A percentile compares a stretch with the other conserved stretches of the same genome.
These are phyloP conservation scores for Debaryomyces udenii DNA, from an alignment of 1,139 yeast genomes.

Conservation along the genomic window DNA sequence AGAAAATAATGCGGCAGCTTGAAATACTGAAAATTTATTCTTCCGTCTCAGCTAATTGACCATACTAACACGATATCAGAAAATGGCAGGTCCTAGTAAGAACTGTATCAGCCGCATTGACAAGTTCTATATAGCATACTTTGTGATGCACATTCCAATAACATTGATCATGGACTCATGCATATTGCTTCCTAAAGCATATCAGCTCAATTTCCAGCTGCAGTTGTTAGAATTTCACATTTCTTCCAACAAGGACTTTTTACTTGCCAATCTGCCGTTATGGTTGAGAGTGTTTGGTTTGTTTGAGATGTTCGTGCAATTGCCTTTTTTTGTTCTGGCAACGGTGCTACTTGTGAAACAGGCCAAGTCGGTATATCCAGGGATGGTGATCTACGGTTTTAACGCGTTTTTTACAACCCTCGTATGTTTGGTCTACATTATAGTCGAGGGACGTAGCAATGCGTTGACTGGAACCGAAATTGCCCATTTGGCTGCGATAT, in stretches of 20 bases:
- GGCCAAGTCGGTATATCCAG: constrained; percentile 44
- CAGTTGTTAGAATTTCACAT: constrained; percentile 60
- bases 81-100: constrained; percentile 1
- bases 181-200: constrained; percentile 61
- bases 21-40: neutral
- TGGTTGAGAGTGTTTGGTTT: constrained; percentile 77
- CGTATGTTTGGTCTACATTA: constrained; percentile 59
- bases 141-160: constrained; percentile 67
- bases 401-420: constrained; percentile 77
- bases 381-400: constrained; percentile 68
- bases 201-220: constrained; percentile 52
- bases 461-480: constrained; percentile 42
- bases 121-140: constrained; percentile 52
- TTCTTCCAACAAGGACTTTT: constrained; percentile 65
- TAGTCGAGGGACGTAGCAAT: constrained; percentile 28
- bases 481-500: constrained; percentile 50
- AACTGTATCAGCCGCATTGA: constrained; percentile 30
- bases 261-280: constrained; percentile 54
- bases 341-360: constrained; percentile 19
- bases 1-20: constrained; percentile 1
- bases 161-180: constrained; percentile 76
- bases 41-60: neutral
- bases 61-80: neutral
- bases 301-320: constrained; percentile 71
- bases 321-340: constrained; percentile 70